Percentiles rank a stretch among this genome's conserved stretches.
phyloP scores from a whole-genome alignment of 306 rosid genomes.

The Quercus aquifolioides region DNA sequence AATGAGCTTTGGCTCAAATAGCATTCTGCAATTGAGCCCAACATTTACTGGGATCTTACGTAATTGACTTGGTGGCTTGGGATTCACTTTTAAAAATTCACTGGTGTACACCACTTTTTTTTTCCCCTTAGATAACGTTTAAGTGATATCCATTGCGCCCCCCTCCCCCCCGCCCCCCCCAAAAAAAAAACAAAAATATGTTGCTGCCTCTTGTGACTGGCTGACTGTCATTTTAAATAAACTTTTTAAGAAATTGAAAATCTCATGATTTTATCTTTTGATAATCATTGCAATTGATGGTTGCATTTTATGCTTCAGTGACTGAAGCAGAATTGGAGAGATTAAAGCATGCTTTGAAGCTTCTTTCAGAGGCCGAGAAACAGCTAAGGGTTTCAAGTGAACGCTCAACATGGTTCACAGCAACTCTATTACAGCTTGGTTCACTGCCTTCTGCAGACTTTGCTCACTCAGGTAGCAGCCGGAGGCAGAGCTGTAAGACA shows the following conservation, averaged over 20 bases:
- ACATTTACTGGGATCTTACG: neutral
- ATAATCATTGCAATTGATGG: constrained; percentile 17
- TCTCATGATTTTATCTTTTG: neutral
- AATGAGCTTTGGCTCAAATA: too few relatives aligned
- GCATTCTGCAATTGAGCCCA: neutral
- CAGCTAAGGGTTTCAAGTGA: constrained; percentile 91
- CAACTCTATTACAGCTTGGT: constrained; percentile 92
- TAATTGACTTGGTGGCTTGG: neutral
- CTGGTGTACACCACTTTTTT: too few relatives aligned
- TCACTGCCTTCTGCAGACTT: constrained; percentile 78
- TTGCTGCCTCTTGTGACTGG: neutral
- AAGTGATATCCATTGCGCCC: too few relatives aligned
- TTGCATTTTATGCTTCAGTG: constrained; percentile 62
- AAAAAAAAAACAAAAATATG: neutral
- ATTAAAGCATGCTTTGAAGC: constrained; percentile 89
- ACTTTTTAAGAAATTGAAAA: neutral
- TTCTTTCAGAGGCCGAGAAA: constrained; percentile 95
- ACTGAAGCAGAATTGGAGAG: constrained; percentile 79
- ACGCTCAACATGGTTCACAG: constrained; percentile 97
- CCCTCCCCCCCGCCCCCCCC: neutral
- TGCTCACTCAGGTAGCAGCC: constrained; percentile 73
- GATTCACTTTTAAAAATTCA: neutral
- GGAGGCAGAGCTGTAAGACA: constrained; percentile 82
- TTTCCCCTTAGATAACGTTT: too few relatives aligned
- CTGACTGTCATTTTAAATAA: neutral